Conservation (phyloP, 139 green algal genomes). For the Auxenochlorella pyrenoidosa region DNA sequence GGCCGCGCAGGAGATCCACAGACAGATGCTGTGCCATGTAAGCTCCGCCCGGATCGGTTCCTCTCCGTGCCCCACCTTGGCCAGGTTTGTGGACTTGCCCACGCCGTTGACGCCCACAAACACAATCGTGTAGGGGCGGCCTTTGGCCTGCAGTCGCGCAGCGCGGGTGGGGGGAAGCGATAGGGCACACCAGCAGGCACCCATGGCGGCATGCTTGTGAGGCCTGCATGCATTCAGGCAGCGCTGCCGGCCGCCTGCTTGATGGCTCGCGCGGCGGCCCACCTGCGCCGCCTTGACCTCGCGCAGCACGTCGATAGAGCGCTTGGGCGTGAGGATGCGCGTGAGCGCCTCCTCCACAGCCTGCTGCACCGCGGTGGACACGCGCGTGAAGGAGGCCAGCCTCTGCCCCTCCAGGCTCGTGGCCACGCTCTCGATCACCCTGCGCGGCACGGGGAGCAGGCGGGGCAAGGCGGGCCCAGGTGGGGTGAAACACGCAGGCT, state of each 20-base stretch:
- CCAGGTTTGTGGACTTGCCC: conserved; percentile 98
- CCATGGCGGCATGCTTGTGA: too few relatives aligned
- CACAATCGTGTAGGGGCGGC: conserved; percentile 94
- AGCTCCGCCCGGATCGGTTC: conserved; percentile 47
- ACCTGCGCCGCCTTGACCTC: conserved; percentile 67
- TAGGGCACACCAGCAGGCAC: not conserved
- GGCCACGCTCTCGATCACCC: conserved; percentile 78
- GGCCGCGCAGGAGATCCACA: too few relatives aligned
- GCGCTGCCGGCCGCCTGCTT: not conserved
- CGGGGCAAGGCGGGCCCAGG: not conserved
- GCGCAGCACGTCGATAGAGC: conserved; percentile 82
- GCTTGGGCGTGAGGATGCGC: conserved; percentile 84
- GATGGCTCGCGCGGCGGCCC: not conserved
- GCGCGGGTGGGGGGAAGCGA: not conserved
- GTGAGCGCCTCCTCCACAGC: conserved; percentile 86
- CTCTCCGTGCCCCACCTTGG: conserved; percentile 86
- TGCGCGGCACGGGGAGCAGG: not conserved
- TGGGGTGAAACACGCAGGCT: not conserved
- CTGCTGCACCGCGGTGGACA: conserved; percentile 74
- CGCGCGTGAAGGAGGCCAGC: conserved; percentile 89
- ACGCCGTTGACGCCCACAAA: conserved; percentile 99
- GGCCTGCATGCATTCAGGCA: too few relatives aligned
- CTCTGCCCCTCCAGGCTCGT: conserved; percentile 85
- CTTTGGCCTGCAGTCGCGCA: conserved; percentile 47
- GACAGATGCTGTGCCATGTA: too few relatives aligned